Evolutionary conservation across 352 stramenopile species (phyloP).

Genomic region (Thalassiosira mediterranea): DNA sequence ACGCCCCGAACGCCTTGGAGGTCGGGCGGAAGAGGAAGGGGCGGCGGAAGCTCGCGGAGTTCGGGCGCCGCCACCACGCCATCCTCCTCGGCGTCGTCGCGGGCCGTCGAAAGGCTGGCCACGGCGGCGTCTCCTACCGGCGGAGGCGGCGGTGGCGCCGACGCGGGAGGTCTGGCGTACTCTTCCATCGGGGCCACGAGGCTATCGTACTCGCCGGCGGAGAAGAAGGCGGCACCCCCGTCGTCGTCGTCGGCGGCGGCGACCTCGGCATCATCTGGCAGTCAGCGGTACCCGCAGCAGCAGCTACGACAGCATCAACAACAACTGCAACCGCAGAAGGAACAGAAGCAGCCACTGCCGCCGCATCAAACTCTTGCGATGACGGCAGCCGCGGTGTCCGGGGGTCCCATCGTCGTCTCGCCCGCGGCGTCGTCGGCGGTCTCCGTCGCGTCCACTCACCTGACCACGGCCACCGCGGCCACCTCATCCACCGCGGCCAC

Average conservation of each 20-base stretch:
- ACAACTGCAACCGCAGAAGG: background rate
- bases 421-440: no score
- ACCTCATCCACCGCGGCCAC: background rate
- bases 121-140: no score
- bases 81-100: background rate
- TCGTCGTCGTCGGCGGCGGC: background rate
- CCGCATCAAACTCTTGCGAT: background rate
- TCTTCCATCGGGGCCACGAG: conserved; percentile 3
- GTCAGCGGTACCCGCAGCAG: no score
- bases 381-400: background rate
- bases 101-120: background rate
- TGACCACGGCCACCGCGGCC: background rate
- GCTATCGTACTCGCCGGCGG: conserved; percentile 4
- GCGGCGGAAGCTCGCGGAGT: background rate
- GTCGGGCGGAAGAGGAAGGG: background rate
- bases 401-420: background rate
- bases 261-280: no score
- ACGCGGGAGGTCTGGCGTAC: conserved; percentile 10
- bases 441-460: background rate
- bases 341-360: background rate
- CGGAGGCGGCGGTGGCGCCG: no score
- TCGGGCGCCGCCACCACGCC: background rate
- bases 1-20: background rate
- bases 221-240: conserved; percentile 4
- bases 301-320: background rate